These are phyloP conservation scores for Elsinoe fawcettii DNA, from an alignment of 2,329 filamentous ascomycete species.

Conservation along the genomic window DNA sequence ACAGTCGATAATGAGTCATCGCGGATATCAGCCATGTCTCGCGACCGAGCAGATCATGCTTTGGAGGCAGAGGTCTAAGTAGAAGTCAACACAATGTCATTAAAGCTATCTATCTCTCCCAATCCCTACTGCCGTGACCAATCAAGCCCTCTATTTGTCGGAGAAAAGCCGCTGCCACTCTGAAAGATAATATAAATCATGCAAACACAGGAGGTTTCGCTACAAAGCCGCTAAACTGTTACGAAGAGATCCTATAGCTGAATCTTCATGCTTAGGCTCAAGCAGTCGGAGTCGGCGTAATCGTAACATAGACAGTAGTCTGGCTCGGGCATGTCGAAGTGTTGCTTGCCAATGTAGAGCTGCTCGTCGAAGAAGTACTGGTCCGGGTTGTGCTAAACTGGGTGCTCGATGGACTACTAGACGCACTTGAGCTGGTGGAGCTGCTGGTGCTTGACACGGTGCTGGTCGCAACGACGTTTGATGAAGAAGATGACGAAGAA, in stretches of 20 bases:
- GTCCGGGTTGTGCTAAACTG: no score
- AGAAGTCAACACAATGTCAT: neutral
- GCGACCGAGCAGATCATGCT: no score
- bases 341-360: neutral
- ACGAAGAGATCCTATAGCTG: no score
- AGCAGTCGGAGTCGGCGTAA: neutral
- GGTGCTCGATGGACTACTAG: neutral
- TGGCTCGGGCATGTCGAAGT: neutral
- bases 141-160: neutral
- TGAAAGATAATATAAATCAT: neutral
- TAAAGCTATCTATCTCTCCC: neutral
- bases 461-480: no score
- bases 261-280: neutral
- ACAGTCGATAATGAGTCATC: no score
- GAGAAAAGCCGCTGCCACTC: neutral
- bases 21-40: no score
- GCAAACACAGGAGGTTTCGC: neutral
- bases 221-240: neutral
- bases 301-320: neutral
- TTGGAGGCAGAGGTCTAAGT: no score
- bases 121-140: neutral
- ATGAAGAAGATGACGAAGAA: neutral
- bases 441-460: no score
- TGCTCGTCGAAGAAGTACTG: neutral
- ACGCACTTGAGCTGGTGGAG: neutral